Evolutionary conservation across 345 rosid genomes (phyloP), one percentile per base, ranked within the genome.

Genomic region (Theobroma cacao): DNA sequence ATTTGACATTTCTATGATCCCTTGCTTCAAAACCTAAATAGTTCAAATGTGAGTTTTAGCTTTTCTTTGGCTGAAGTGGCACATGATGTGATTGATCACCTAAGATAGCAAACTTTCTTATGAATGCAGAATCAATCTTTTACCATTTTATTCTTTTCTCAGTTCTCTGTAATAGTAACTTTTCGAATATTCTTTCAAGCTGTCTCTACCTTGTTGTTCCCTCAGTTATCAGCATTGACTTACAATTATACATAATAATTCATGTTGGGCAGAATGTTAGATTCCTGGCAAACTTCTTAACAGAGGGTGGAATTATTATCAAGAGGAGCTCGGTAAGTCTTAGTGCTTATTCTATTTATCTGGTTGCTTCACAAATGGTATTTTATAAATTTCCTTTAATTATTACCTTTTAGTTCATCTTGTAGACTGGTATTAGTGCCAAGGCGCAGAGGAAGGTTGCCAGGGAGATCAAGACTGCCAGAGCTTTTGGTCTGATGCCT

Each of bases 381-480:
- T 56, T 31, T n/a, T 30, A 14, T 15, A 68, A 11, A 71, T 48
- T 30, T 18, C 40, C 41, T 18, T 73, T 15, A 30, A 26, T 68
- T 33, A 26, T 2, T 48, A 24, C 48, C 12, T 80, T 82, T 20
- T 52, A 75, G 36, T 66, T 77, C 22, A 7, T 60, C 74, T 30
- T 75, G 70, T 79, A 95, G 98, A 91, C 96, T 76, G 91, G 93
- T 74, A 91, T 95, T 36, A 92, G 97, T 43, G 99, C 99, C 50
- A 95, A 92, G 82, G 99, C 98, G 5, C 98, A 93, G 84, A 89
- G 98, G 83, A 93, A 90, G 90, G 77, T 95, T 52, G 99, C 98
- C 0, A 86, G 96, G 85, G 99, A 95, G 91, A 95, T 93, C 81
- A 95, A 93, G 83, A 95, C 93, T 8, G 99, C 98, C 1, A 88